Conservation (phyloP, 1,284 basidiomycete species). For the Malassezia psittaci region DNA sequence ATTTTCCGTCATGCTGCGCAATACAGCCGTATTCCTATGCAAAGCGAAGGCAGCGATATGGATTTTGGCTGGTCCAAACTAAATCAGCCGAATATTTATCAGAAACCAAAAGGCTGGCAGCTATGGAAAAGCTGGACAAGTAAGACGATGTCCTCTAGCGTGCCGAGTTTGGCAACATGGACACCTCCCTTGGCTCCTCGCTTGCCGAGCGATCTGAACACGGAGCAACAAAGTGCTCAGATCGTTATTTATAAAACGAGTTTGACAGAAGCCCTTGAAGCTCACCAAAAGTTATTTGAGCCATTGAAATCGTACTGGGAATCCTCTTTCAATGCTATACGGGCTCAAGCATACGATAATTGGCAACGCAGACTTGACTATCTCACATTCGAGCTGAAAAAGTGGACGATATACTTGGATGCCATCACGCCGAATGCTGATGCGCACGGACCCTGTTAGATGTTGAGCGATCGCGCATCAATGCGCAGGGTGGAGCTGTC, state of each 20-base stretch:
- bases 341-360: slow-evolving; percentile 67
- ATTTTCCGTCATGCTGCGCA: not conserved
- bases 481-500: too few species aligned
- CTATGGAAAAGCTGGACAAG: not conserved
- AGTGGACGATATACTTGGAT: slow-evolving; percentile 91
- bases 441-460: not conserved
- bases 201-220: not conserved
- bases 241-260: not conserved
- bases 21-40: not conserved
- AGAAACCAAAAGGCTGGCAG: not conserved
- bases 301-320: slow-evolving; percentile 56
- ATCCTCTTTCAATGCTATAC: slow-evolving; percentile 64
- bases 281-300: not conserved
- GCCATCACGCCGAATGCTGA: slow-evolving; percentile 53
- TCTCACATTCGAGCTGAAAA: slow-evolving; percentile 79
- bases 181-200: not conserved
- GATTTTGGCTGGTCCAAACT: not conserved
- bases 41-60: not conserved
- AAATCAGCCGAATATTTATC: not conserved
- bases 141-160: not conserved
- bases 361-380: slow-evolving; percentile 87
- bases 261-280: too few species aligned
- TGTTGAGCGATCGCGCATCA: too few species aligned
- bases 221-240: not conserved
- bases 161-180: not conserved